These are phyloP conservation scores for Coemansia sp. DNA, from an alignment of 192 early-diverging fungal species.

Conservation along the genomic window DNA sequence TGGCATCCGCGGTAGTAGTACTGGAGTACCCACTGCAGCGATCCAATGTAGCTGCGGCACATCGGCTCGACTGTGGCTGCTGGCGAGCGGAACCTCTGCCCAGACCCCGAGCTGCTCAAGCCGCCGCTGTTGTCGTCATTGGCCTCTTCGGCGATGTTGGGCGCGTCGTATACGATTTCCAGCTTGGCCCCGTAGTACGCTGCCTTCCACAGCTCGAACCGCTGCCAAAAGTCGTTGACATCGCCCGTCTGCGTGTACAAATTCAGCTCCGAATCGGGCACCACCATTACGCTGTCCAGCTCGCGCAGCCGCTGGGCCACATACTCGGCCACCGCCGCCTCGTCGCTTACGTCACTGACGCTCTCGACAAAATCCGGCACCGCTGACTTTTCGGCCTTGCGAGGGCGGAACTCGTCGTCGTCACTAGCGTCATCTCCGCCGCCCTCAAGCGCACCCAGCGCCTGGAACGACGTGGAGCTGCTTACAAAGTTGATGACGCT, in stretches of 20 bases:
- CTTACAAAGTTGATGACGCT: slow-evolving; percentile 12
- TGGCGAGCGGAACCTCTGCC: slow-evolving; percentile 37
- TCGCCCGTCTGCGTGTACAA: slow-evolving; percentile 58
- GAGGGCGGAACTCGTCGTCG: slow-evolving; percentile 38
- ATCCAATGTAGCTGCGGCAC: slow-evolving; percentile 82
- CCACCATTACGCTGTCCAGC: slow-evolving; percentile 38
- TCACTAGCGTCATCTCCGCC: slow-evolving; percentile 46
- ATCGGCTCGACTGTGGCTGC: slow-evolving; percentile 57
- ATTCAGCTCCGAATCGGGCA: slow-evolving; percentile 41
- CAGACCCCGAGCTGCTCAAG: slow-evolving; percentile 2
- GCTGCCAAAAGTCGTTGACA: slow-evolving; percentile 62
- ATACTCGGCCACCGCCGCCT: slow-evolving; percentile 23
- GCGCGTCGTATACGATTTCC: slow-evolving; percentile 55
- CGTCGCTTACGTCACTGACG: slow-evolving; percentile 30
- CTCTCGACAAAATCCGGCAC: slow-evolving; percentile 60
- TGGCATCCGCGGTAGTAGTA: slow-evolving; percentile 97
- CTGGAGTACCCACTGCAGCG: slow-evolving; percentile 96
- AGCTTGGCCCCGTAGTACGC: slow-evolving; percentile 77
- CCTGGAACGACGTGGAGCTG: slow-evolving; percentile 8
- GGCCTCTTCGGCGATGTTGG: slow-evolving; percentile 13
- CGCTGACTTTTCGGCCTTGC: slow-evolving; percentile 53
- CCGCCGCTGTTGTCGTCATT: not conserved
- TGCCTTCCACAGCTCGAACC: slow-evolving; percentile 77
- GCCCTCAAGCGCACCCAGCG: slow-evolving; percentile 38
- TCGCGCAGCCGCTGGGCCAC: slow-evolving; percentile 45